phyloP scores from a whole-genome alignment of 768 basidiomycete species.

The Ramaria rubella region DNA sequence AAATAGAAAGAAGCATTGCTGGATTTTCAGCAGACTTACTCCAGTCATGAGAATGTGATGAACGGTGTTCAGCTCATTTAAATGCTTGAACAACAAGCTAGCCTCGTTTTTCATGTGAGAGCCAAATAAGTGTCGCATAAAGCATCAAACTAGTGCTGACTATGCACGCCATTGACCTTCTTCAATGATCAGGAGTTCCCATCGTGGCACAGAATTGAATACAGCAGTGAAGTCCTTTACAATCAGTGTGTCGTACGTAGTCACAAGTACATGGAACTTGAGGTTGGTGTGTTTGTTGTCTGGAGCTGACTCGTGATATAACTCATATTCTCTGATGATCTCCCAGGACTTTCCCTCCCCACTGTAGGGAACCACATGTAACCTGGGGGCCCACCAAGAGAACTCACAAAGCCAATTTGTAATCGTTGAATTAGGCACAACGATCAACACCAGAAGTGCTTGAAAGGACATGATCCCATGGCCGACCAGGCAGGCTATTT shows the following conservation, averaged over 20 bases:
- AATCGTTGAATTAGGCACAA: conserved; percentile 95
- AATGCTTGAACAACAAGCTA: conserved; percentile 71
- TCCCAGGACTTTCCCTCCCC: conserved; percentile 77
- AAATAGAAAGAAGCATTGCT: conserved; percentile 14
- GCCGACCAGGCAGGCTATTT: conserved; percentile 80
- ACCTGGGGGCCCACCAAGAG: conserved; percentile 65
- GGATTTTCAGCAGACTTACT: conserved; percentile 32
- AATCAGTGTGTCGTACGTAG: conserved; percentile 85
- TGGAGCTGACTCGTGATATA: conserved; percentile 46
- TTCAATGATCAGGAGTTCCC: conserved; percentile 92
- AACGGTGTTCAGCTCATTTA: conserved; percentile 69
- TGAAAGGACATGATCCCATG: conserved; percentile 47
- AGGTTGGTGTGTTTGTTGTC: conserved; percentile 43
- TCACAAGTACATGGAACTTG: conserved; percentile 85
- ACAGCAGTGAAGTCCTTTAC: conserved; percentile 65
- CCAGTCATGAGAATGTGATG: conserved; percentile 91
- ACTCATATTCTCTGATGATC: conserved; percentile 74
- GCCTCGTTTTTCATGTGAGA: conserved; percentile 75
- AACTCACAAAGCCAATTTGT: conserved; percentile 96
- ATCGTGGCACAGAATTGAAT: conserved; percentile 78
- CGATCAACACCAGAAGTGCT: conserved; percentile 76
- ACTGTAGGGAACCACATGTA: conserved; percentile 78
- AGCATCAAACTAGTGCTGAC: conserved; percentile 1
- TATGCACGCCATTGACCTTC: conserved; percentile 84
- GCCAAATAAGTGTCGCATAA: conserved; percentile 10